phyloP scores from a whole-genome alignment of 495 filamentous ascomycete species.

The Haplographium delicatum region DNA sequence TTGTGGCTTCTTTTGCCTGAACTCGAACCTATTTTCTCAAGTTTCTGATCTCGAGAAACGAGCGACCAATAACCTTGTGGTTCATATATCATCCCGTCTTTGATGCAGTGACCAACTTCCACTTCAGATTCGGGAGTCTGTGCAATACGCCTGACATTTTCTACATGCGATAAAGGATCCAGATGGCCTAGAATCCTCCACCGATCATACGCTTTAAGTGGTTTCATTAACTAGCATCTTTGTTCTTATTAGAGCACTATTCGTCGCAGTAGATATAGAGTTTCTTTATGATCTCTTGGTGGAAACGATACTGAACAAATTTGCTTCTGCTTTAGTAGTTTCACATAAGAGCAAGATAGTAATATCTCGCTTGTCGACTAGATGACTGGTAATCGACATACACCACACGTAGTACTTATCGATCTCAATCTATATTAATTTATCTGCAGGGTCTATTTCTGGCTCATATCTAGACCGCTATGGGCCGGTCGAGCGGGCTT shows the following conservation, averaged over 20 bases:
- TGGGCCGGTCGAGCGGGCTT: background rate
- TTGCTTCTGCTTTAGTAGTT: background rate
- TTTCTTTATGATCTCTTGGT: background rate
- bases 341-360: background rate
- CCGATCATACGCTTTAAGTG: too few relatives aligned
- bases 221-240: too few relatives aligned
- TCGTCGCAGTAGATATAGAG: background rate
- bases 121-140: too few relatives aligned
- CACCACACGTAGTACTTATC: background rate
- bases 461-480: background rate
- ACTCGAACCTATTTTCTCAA: too few relatives aligned
- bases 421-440: background rate
- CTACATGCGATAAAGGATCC: too few relatives aligned
- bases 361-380: background rate
- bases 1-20: too few relatives aligned
- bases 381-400: background rate
- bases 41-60: too few relatives aligned
- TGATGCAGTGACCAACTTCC: too few relatives aligned
- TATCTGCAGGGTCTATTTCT: slow-evolving; percentile 3
- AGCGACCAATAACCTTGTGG: too few relatives aligned
- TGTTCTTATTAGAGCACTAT: background rate
- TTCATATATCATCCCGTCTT: too few relatives aligned
- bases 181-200: too few relatives aligned
- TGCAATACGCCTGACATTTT: too few relatives aligned
- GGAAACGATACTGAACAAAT: background rate